Evolutionary conservation across 495 filamentous ascomycete species (phyloP), one percentile per base, ranked within the genome.

Genomic region (Umbilicaria muhlenbergii): DNA sequence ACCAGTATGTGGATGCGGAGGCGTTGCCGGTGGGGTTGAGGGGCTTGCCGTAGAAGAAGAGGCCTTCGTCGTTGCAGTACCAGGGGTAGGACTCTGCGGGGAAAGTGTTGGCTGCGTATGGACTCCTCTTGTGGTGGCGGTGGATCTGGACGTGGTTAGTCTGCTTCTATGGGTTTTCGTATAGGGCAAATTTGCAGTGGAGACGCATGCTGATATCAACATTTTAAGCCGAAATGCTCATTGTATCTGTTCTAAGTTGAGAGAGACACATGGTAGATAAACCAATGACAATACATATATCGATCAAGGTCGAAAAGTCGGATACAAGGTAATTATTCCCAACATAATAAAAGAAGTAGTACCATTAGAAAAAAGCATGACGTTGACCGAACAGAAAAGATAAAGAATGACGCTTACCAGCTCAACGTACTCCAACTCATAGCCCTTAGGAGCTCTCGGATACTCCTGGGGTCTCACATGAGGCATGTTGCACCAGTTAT

Each of bases 401-500:
- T 21, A 28, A 28, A 3, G 8, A 28, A 2, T 6, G 24, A 10
- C 24, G 24, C 67, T 41, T 55, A 75, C 72, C 46, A 80, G 58
- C 60, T 85, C 79, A 8, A 83, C 78, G 49, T 83, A 83, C 49
- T 65, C 58, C 32, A 85, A 62, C 43, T 70, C 58, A 51, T 74
- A 81, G 28, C 61, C 64, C 5, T 50, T 43, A 16, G 55, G 33
- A 36, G 69, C 63, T 35, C 56, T 62, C 15, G 64, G 54, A 50
- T 83, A 85, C 47, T 78, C 73, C 3, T 51, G 50, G 36, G 42
- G 49, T 11, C 77, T 65, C n/a, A 79, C 74, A 59, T 83, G 80
- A 11, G 80, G 80, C 79, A 82, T 84, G 50, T 83, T 81, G 55
- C 80, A 84, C 70, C 74, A 85, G 52, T 82, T 78, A 59, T 82